Evolutionary conservation across 1,284 basidiomycete species (phyloP).

Genomic region (Ceratobasidium theobromae): DNA sequence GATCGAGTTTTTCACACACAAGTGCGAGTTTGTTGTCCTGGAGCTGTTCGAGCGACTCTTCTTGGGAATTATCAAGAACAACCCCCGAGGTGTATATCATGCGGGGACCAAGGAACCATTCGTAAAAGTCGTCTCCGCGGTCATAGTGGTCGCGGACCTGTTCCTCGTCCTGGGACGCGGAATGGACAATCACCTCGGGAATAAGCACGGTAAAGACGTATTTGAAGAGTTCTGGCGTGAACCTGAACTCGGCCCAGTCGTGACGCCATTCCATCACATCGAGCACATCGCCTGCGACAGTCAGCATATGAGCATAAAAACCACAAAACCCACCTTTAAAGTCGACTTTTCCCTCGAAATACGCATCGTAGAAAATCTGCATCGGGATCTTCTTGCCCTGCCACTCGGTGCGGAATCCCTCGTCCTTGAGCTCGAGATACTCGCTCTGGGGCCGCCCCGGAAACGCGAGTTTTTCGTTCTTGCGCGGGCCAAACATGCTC

Average conservation of each 20-base stretch:
- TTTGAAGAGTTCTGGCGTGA: slow-evolving; percentile 88
- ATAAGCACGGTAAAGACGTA: slow-evolving; percentile 88
- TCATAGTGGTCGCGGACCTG: slow-evolving; percentile 98
- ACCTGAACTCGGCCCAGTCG: slow-evolving; percentile 91
- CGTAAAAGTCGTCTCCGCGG: slow-evolving; percentile 93
- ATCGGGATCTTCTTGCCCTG: slow-evolving; percentile 90
- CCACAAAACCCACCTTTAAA: slow-evolving; percentile 69
- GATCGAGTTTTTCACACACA: slow-evolving; percentile 92
- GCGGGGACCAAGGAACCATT: slow-evolving; percentile 92
- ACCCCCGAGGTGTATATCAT: slow-evolving; percentile 99
- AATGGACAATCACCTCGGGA: slow-evolving; percentile 92
- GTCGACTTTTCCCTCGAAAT: slow-evolving; percentile 95
- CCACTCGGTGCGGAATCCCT: slow-evolving; percentile 76
- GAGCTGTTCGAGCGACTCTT: slow-evolving; percentile 90
- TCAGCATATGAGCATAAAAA: slow-evolving; percentile 1
- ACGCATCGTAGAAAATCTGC: slow-evolving; percentile 97
- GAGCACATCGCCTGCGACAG: slow-evolving; percentile 75
- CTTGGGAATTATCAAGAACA: slow-evolving; percentile 68
- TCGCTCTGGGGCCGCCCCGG: slow-evolving; percentile 84
- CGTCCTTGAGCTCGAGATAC: slow-evolving; percentile 91
- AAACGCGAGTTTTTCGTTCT: slow-evolving; percentile 85
- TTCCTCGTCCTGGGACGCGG: slow-evolving; percentile 87
- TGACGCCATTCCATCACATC: slow-evolving; percentile 93
- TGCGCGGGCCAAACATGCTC: slow-evolving; percentile 78
- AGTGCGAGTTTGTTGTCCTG: slow-evolving; percentile 98